phyloP scores from a whole-genome alignment of 768 basidiomycete genomes.

The Trametes sanguinea region DNA sequence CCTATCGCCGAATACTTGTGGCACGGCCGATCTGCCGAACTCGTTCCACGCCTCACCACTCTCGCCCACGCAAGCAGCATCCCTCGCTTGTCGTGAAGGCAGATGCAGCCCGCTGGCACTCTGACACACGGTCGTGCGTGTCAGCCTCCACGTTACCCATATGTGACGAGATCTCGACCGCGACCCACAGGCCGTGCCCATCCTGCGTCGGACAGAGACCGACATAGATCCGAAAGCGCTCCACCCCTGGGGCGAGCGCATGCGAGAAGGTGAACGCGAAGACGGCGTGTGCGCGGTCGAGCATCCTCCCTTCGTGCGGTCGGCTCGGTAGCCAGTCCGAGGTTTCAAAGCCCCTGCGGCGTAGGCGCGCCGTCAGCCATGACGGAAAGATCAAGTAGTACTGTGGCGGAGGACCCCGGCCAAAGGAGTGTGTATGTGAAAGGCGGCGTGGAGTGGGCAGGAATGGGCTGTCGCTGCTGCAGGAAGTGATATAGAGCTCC shows the following conservation, averaged over 20 bases:
- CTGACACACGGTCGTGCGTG: neutral
- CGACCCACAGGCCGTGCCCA: neutral
- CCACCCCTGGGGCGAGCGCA: neutral
- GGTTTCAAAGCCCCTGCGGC: neutral
- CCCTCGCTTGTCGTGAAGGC: neutral
- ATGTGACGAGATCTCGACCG: constrained; percentile 4
- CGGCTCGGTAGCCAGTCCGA: neutral
- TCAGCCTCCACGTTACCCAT: neutral
- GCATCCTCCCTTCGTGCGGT: neutral
- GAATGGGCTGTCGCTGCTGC: constrained; percentile 3
- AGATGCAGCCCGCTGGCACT: neutral
- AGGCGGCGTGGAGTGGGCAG: neutral
- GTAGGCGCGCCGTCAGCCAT: neutral
- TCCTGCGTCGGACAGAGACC: neutral
- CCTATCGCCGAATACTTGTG: neutral
- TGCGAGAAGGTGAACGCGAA: constrained; percentile 7
- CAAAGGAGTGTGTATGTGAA: neutral
- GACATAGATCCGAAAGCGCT: neutral
- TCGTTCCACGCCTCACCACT: neutral
- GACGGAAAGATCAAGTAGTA: constrained; percentile 4
- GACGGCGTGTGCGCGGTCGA: neutral
- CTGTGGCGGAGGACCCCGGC: neutral
- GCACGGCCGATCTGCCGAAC: no score
- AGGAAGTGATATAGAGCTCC: constrained; percentile 1
- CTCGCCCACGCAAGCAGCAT: neutral